A percentile compares a stretch with the other conserved stretches of the same genome.
phyloP scores from a whole-genome alignment of 1,139 yeast species.

The Suhomyces guaymorum region DNA sequence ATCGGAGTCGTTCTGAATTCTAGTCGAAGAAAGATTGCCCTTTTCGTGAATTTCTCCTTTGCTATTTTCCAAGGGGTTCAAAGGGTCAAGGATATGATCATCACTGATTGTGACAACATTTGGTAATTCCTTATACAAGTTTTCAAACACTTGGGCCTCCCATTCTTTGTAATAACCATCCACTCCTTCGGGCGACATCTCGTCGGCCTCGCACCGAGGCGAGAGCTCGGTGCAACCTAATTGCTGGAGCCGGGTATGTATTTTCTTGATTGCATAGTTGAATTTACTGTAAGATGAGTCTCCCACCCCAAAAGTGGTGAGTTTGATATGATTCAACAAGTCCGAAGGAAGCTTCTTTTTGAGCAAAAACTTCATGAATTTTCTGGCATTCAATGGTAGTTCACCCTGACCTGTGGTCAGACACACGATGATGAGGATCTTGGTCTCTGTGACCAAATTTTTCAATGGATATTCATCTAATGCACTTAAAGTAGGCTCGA shows the following conservation, averaged over 20 bases:
- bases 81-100: constrained; percentile 45
- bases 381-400: constrained; percentile 72
- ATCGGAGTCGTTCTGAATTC: constrained; percentile 6
- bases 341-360: constrained; percentile 65
- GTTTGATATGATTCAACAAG: constrained; percentile 59
- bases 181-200: constrained; percentile 73
- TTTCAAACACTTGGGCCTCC: constrained; percentile 55
- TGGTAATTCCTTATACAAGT: constrained; percentile 43
- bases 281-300: constrained; percentile 88
- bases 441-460: constrained; percentile 49
- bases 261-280: constrained; percentile 80
- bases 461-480: constrained; percentile 65
- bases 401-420: constrained; percentile 98
- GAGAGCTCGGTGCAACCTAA: constrained; percentile 77
- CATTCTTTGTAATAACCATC: constrained; percentile 79
- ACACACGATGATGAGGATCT: constrained; percentile 64
- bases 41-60: no score
- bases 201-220: constrained; percentile 86
- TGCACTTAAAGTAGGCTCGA: constrained; percentile 51
- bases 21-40: constrained; percentile 8
- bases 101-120: constrained; percentile 37
- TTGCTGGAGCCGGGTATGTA: constrained; percentile 75
- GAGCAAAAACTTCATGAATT: constrained; percentile 73
- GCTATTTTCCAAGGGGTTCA: no score
- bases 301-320: constrained; percentile 89